Base-by-base conservation (phyloP, 192 early-diverging fungal species). In the Podila minutissima region DNA sequence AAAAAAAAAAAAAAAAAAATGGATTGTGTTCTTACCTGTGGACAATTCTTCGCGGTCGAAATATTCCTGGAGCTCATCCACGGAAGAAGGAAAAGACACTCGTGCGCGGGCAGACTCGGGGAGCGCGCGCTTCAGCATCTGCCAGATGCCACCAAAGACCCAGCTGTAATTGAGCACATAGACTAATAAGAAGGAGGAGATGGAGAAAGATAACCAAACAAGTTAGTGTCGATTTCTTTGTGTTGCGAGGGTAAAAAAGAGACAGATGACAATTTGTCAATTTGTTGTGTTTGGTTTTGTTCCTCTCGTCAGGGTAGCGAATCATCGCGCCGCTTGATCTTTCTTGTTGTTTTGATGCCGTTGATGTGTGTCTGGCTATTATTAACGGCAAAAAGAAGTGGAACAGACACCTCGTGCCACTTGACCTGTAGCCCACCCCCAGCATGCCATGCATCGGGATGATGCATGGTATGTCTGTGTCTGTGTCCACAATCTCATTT, bases 131-230 rank as follows among this genome's bases (percentile, higher is more conserved):
- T 81, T 81, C 49, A 81, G 53, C 77, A 81, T 81, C 41, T 81
- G 77, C 77, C 77, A 81, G 53, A 81, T 81, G 37, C 77, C 77
- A 17, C 77, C 77, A 69, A 81, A 81, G 64, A 81, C 71, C 77
- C 77, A 81, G 67, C 77, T 81, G 37, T 81, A 81, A 57, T 81
- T 81, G 13, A 81, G 77, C 29, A 81, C 77, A 31, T 81, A 81
- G 2, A 81, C 77, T 81, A 66, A 31, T 17, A 31, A 37, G 22
- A 66, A 1, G 17, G 26, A 28, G 24, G 24, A 59, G 58, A 59
- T 22, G 22, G 24, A 61, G 13, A 33, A 7, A 61, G 11, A 33
- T 24, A 33, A 20, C 2, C 59, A 61, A 61, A 61, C 7, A 3
- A 28, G 26, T 26, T 31, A 33, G 29, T 32, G 59, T 46, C 12